Base-by-base conservation (phyloP, 1,284 basidiomycete species). In the Cutaneotrichosporon cyanovorans region DNA sequence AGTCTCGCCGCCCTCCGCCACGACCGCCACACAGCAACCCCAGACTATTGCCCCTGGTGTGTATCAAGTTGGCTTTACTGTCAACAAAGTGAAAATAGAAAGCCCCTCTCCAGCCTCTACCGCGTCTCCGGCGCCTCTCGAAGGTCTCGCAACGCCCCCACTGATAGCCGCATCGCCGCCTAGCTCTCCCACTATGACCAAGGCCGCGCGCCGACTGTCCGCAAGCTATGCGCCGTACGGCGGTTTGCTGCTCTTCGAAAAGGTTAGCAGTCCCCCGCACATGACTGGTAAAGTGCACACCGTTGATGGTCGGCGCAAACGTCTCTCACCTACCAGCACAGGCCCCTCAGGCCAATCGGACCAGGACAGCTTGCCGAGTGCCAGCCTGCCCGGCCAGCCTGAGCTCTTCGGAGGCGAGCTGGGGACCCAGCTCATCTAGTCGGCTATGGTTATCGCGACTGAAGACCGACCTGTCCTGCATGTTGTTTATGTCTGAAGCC, bases 11-110 rank as follows among this genome's bases (percentile, higher is more conserved):
- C n/a, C n/a, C n/a, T n/a, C n/a, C n/a, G n/a, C n/a, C n/a, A n/a
- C n/a, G n/a, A n/a, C n/a, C 25, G 25, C 25, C 12, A 7, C 25
- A 12, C 25, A 7, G 12, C 25, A 12, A 28, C 25, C 25, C 20
- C 21, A 42, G 14, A 58, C 59, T 1, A 51, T 60, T 18, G 56
- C 56, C 10, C 56, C 59, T 2, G 57, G 57, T 2, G 42, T 47
- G 10, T 60, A 60, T 39, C 48, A 50, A 39, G 19, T 31, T 2
- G 47, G 37, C n/a, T 35, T 38, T 16, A 31, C 19, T n/a, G n/a
- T n/a, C n/a, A n/a, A n/a, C 25, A 28, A 28, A 7, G 25, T 7
- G 25, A 7, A 7, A 28, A 28, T 12, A 7, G 25, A 12, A 12
- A 28, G 25, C 25, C 25, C 7, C 25, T 28, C 25, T 28, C 25